Evolutionary conservation across 768 basidiomycete species (phyloP).

Genomic region (Rhizopogon vulgaris): DNA sequence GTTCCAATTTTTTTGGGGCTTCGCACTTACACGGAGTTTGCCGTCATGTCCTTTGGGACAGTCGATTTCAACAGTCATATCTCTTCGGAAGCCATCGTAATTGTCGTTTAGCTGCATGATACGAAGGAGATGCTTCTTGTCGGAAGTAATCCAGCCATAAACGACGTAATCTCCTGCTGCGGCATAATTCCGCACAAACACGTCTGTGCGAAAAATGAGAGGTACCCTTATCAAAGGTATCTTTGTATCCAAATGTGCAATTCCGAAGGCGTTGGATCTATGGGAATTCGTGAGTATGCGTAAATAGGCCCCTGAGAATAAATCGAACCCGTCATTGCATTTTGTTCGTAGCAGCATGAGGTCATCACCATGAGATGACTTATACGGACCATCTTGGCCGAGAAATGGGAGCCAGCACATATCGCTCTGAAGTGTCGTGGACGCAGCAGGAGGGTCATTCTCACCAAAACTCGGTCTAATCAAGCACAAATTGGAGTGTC

Average conservation of each 20-base stretch:
- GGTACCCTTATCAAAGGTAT: constrained; percentile 20
- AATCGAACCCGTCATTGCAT: constrained; percentile 18
- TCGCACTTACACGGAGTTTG: constrained; percentile 16
- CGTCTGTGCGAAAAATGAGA: constrained; percentile 17
- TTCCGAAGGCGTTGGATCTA: constrained; percentile 14
- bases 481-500: constrained; percentile 24
- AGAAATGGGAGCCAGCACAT: constrained; percentile 20
- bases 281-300: neutral
- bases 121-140: constrained; percentile 22
- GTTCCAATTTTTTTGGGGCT: neutral
- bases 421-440: constrained; percentile 20
- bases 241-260: constrained; percentile 21
- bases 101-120: constrained; percentile 24
- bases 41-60: constrained; percentile 22
- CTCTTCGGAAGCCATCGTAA: constrained; percentile 15
- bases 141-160: constrained; percentile 22
- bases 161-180: constrained; percentile 8
- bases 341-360: constrained; percentile 22
- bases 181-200: constrained; percentile 19
- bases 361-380: constrained; percentile 24
- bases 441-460: constrained; percentile 9
- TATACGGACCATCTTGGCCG: constrained; percentile 21
- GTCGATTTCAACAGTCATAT: constrained; percentile 20
- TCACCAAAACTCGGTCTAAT: constrained; percentile 13
- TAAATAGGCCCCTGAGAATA: neutral